Conservation (phyloP, 2,329 filamentous ascomycete species). For the Diaporthe longicolla region DNA sequence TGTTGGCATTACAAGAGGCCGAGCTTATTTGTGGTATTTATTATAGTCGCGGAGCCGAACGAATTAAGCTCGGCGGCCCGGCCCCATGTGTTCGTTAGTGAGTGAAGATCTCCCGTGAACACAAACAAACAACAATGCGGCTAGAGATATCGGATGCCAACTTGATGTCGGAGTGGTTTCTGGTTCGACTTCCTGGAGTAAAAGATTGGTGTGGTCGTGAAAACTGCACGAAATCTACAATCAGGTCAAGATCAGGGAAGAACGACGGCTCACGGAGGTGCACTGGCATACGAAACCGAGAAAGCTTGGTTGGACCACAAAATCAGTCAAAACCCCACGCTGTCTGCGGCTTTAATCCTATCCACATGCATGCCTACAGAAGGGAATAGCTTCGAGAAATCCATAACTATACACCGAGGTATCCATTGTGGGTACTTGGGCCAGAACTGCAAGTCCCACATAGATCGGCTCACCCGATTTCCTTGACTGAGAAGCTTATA, state of each 20-base stretch:
- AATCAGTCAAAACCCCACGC: neutral
- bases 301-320: neutral
- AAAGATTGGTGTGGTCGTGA: neutral
- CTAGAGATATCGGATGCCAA: neutral
- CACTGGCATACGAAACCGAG: neutral
- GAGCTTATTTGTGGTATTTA: constrained; percentile 10
- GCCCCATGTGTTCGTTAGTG: neutral
- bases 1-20: neutral
- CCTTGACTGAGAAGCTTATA: neutral
- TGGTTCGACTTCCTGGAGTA: too few relatives aligned
- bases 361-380: too few relatives aligned
- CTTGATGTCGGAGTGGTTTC: too few relatives aligned
- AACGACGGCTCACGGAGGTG: neutral
- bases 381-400: neutral
- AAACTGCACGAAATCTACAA: neutral
- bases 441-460: neutral
- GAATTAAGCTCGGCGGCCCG: constrained; percentile 17
- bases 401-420: neutral
- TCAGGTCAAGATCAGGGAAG: neutral
- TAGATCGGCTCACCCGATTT: neutral
- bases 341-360: neutral
- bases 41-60: neutral
- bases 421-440: neutral
- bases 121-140: neutral
- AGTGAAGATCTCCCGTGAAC: neutral